These are phyloP conservation scores for Tetrastigma voinierianum DNA, from an alignment of 164 flowering plant genomes.

Conservation along the genomic window DNA sequence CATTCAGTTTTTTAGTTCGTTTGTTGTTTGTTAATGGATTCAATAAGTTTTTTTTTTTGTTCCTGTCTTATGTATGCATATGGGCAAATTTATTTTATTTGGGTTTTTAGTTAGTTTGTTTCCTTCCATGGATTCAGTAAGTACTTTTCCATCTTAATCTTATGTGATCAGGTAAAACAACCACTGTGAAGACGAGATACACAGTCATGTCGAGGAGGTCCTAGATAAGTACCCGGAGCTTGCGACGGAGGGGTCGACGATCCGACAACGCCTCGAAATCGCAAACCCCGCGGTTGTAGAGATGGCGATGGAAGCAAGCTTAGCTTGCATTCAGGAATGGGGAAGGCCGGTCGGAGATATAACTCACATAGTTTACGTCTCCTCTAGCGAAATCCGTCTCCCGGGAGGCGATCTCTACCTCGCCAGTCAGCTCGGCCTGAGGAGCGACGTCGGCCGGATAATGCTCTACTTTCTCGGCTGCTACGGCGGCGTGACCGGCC, in stretches of 20 bases:
- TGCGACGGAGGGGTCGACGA: conserved; percentile 57
- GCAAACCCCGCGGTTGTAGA: conserved; percentile 56
- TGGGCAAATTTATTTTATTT: too few species aligned
- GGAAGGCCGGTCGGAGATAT: conserved; percentile 53
- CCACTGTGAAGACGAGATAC: conserved; percentile 75
- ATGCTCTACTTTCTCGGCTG: conserved; percentile 77
- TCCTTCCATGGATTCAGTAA: too few species aligned
- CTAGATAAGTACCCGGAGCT: conserved; percentile 65
- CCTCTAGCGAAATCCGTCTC: conserved; percentile 63
- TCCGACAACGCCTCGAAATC: conserved; percentile 59
- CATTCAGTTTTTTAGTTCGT: too few species aligned
- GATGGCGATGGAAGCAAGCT: conserved; percentile 64
- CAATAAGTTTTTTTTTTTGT: too few species aligned
- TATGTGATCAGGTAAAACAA: conserved; percentile 40
- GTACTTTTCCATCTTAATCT: too few species aligned
- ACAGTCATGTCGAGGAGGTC: conserved; percentile 70
- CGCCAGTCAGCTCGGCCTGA: conserved; percentile 52
- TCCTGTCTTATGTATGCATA: too few species aligned
- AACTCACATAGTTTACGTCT: conserved; percentile 65
- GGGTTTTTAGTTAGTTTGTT: too few species aligned
- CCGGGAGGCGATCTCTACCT: conserved; percentile 73
- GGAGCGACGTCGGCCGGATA: conserved; percentile 46
- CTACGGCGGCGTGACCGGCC: conserved; percentile 70
- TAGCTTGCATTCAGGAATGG: conserved; percentile 63
- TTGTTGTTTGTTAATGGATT: too few species aligned